Base-by-base conservation (phyloP, 495 filamentous ascomycete genomes). In the Aspergillus steynii region DNA sequence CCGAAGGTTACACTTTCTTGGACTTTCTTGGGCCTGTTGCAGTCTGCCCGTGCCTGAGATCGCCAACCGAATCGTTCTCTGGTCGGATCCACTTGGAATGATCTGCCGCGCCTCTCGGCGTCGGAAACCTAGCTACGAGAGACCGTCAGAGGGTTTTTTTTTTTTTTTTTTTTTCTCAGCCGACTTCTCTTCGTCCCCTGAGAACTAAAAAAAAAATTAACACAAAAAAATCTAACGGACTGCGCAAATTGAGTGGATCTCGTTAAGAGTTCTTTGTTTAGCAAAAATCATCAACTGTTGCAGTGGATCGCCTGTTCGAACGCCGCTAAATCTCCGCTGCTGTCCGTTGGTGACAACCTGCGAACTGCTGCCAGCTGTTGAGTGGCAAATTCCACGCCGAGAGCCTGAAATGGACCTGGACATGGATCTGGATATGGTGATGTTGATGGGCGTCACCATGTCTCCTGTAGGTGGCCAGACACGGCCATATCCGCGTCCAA, bases 21-120 rank as follows among this genome's bases (percentile, higher is more conserved):
- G 25, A 50, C 5, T 29, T 50, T 50, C 27, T 50, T 50, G 37
- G 37, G 4, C 12, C 14, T 14, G 1, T 15, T 2, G 20, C 27
- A 7, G 7, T 29, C 10, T 50, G 20, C 48, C 48, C 48, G 48
- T 26, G 27, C 48, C 48, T 42, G 48, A 50, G 26, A 53, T 53
- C 51, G 51, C 51, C 51, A 29, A 34, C 51, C 25, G 28, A 31
- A 53, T 7, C 51, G 15, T 29, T 53, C 28, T 29, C 48, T 12
- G 48, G 51, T 31, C 27, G 29, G 51, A 31, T 53, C 51, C 51
- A 53, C 51, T 53, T 32, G 46, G 55, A 32, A 29, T 15, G 26
- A 29, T 50, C 55, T 50, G 37, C 37, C 37, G 37, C 37, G 37
- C 37, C 12, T 42, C 37, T 42, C 37, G 37, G 37, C 37, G 25